Evolutionary conservation across 2,329 filamentous ascomycete genomes (phyloP).

Genomic region (Neonectria faginata): DNA sequence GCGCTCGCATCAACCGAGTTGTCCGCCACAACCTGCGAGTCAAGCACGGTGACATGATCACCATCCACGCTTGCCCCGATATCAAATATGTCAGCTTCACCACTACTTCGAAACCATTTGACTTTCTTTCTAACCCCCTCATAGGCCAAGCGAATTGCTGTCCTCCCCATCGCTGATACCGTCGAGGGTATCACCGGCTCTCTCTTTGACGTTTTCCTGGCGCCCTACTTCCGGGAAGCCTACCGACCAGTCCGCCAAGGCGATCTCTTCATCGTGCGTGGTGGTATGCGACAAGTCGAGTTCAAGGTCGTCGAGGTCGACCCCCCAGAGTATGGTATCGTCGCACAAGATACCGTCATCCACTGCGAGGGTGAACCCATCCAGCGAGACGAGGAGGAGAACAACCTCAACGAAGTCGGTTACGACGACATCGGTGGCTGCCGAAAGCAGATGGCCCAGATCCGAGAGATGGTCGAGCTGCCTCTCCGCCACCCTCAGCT

Average conservation of each 20-base stretch:
- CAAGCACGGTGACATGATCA: conserved; percentile 98
- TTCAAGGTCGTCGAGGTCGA: conserved; percentile 99
- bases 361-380: conserved; percentile 94
- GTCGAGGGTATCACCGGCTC: conserved; percentile 98
- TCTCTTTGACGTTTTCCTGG: conserved; percentile 98
- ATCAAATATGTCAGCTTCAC: conserved; percentile 95
- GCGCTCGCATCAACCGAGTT: conserved; percentile 96
- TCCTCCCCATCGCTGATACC: conserved; percentile 97
- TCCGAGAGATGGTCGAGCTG: conserved; percentile 97
- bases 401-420: conserved; percentile 98
- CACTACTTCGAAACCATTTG: not conserved
- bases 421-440: conserved; percentile 99
- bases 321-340: conserved; percentile 97
- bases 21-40: conserved; percentile 98
- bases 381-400: conserved; percentile 98
- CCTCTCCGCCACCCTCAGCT: conserved; percentile 96
- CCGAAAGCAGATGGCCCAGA: conserved; percentile 99
- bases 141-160: conserved; percentile 97
- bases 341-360: conserved; percentile 98
- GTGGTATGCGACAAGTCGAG: conserved; percentile 98
- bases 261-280: conserved; percentile 96
- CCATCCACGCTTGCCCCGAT: conserved; percentile 96
- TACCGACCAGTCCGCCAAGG: conserved; percentile 98
- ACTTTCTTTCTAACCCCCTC: conserved; percentile 28
- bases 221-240: conserved; percentile 98